A percentile compares a stretch with the other conserved stretches of the same genome.
phyloP scores from a whole-genome alignment of 768 basidiomycete genomes.

The Agaricus blazei region DNA sequence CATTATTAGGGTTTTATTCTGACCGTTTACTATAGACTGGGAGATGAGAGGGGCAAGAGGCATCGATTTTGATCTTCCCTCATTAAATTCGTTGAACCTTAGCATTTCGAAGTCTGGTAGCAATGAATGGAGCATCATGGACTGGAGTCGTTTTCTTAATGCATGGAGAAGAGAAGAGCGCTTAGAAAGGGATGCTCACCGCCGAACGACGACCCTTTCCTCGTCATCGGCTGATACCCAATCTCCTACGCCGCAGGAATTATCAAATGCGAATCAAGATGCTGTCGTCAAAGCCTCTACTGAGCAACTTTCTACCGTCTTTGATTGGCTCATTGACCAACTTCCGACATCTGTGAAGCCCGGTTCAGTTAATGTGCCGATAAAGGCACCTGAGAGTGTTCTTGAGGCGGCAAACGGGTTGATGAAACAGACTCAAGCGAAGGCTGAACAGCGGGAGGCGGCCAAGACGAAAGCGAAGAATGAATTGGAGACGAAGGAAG shows the following conservation, averaged over 20 bases:
- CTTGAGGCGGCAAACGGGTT: slow-evolving; percentile 8
- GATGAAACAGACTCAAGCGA: slow-evolving; percentile 6
- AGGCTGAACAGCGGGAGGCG: slow-evolving; percentile 21
- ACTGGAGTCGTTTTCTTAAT: slow-evolving; percentile 59
- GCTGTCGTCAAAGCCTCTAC: slow-evolving; percentile 62
- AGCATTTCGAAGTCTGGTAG: slow-evolving; percentile 18
- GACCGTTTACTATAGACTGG: slow-evolving; percentile 54
- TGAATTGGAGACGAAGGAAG: slow-evolving; percentile 62
- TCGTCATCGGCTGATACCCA: background rate
- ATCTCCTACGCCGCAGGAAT: background rate
- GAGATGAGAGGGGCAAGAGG: slow-evolving; percentile 88
- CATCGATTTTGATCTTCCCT: slow-evolving; percentile 59
- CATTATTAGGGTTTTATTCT: background rate
- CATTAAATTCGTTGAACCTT: slow-evolving; percentile 39
- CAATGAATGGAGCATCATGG: slow-evolving; percentile 45
- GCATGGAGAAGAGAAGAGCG: slow-evolving; percentile 58
- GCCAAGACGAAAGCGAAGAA: slow-evolving; percentile 20
- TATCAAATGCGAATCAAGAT: slow-evolving; percentile 30
- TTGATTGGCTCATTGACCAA: slow-evolving; percentile 78
- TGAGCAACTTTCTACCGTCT: slow-evolving; percentile 66
- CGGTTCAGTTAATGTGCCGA: background rate
- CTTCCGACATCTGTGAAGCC: slow-evolving; percentile 36
- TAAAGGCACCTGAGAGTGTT: slow-evolving; percentile 7
- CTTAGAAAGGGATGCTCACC: slow-evolving; percentile 24
- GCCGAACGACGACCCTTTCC: background rate